These are phyloP conservation scores for Saccharomycodes ludwigii DNA, from an alignment of 805 yeast genomes.

Conservation along the genomic window DNA sequence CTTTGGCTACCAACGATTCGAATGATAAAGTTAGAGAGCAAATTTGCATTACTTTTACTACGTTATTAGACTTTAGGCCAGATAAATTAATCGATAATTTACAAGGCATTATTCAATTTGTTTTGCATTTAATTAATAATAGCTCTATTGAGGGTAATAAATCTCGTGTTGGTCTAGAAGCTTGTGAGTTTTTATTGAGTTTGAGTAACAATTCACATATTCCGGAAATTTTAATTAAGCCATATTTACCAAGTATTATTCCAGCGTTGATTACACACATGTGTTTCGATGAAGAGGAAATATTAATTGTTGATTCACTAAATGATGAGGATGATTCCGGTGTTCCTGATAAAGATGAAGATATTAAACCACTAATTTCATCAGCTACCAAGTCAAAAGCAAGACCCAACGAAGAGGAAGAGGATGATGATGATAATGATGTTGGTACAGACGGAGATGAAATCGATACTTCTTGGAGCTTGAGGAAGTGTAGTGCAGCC, in stretches of 20 bases:
- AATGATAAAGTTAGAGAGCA: slow-evolving; percentile 52
- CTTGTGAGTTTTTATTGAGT: slow-evolving; percentile 80
- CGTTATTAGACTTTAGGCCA: slow-evolving; percentile 63
- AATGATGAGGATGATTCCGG: slow-evolving; percentile 56
- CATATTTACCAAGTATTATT: slow-evolving; percentile 49
- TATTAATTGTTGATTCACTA: slow-evolving; percentile 44
- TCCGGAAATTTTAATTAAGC: slow-evolving; percentile 40
- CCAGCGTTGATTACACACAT: slow-evolving; percentile 70
- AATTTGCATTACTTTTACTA: slow-evolving; percentile 65
- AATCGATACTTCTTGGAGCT: slow-evolving; percentile 69
- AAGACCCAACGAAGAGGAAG: slow-evolving; percentile 26
- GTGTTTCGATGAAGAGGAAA: slow-evolving; percentile 81
- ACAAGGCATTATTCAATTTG: slow-evolving; percentile 75
- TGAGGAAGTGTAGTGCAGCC: slow-evolving; percentile 91
- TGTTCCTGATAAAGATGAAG: slow-evolving; percentile 75
- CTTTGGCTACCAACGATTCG: slow-evolving; percentile 46
- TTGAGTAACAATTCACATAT: slow-evolving; percentile 50
- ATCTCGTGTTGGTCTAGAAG: slow-evolving; percentile 49
- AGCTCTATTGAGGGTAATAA: background rate
- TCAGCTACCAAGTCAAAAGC: slow-evolving; percentile 39
- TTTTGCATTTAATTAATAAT: slow-evolving; percentile 62
- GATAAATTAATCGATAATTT: slow-evolving; percentile 72
- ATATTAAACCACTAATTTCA: slow-evolving; percentile 72
- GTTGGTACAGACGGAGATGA: slow-evolving; percentile 65
- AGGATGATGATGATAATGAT: slow-evolving; percentile 51